A percentile compares a stretch with the other conserved stretches of the same genome.
These are phyloP conservation scores for Crataegus laevigata DNA, from an alignment of 306 rosid species.

Conservation along the genomic window DNA sequence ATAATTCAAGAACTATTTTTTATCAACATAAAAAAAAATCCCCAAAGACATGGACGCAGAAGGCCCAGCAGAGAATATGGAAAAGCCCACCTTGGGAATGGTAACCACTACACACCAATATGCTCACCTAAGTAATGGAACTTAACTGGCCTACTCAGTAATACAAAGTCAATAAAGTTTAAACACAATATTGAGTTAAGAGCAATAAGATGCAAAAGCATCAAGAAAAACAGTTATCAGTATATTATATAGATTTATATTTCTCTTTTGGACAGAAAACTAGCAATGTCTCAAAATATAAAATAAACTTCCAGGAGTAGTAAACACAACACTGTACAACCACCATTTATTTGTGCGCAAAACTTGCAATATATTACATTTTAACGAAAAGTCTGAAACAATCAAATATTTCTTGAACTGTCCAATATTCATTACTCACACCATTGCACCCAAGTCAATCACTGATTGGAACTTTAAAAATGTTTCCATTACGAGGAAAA, in stretches of 20 bases:
- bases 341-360: background rate
- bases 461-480: background rate
- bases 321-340: background rate
- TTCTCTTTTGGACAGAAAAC: background rate
- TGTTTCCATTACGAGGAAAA: background rate
- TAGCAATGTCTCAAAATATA: background rate
- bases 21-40: slow-evolving; percentile 1
- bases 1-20: background rate
- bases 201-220: background rate
- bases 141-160: background rate
- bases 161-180: background rate
- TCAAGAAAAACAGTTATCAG: background rate
- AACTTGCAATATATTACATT: background rate
- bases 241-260: background rate
- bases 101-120: background rate
- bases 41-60: background rate
- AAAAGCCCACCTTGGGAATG: background rate
- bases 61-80: background rate
- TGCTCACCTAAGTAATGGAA: background rate
- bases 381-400: background rate
- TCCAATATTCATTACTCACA: background rate
- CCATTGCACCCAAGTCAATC: background rate
- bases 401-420: background rate
- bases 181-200: background rate
- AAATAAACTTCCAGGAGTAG: background rate